A percentile compares a stretch with the other conserved stretches of the same genome.
phyloP scores from a whole-genome alignment of 2,329 filamentous ascomycete species.

The Diaporthe sp. region DNA sequence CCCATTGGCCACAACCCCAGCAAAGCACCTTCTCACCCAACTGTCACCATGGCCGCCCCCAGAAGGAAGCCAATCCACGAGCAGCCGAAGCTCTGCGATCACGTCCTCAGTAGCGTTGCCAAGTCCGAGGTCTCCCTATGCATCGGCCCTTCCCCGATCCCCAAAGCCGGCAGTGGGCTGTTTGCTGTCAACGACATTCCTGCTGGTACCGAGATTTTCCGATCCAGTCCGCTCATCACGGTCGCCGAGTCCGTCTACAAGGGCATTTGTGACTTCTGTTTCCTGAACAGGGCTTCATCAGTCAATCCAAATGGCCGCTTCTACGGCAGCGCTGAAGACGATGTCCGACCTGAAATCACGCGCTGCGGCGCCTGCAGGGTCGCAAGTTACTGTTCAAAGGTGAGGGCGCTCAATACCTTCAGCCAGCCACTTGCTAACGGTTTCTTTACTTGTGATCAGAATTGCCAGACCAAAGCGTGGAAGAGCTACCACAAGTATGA shows the following conservation, averaged over 20 bases:
- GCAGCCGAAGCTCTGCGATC: slow-evolving; percentile 35
- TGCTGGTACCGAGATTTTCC: slow-evolving; percentile 48
- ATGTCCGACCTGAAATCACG: slow-evolving; percentile 18
- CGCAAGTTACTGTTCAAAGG: slow-evolving; percentile 49
- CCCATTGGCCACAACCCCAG: neutral
- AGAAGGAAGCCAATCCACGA: slow-evolving; percentile 28
- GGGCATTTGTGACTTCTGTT: slow-evolving; percentile 49
- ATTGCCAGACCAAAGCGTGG: slow-evolving; percentile 50
- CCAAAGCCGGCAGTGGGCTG: slow-evolving; percentile 47
- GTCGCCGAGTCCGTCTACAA: slow-evolving; percentile 41
- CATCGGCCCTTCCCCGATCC: slow-evolving; percentile 42
- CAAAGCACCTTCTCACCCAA: neutral
- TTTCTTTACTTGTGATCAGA: slow-evolving; percentile 36
- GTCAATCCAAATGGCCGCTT: slow-evolving; percentile 37
- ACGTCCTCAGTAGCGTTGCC: slow-evolving; percentile 29
- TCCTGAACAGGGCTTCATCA: slow-evolving; percentile 40
- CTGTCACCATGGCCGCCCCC: slow-evolving; percentile 25
- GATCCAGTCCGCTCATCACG: slow-evolving; percentile 42
- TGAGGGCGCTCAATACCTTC: slow-evolving; percentile 22
- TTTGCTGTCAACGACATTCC: slow-evolving; percentile 43
- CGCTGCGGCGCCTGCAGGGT: slow-evolving; percentile 47
- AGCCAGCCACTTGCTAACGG: neutral
- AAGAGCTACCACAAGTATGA: slow-evolving; percentile 50
- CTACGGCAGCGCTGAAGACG: slow-evolving; percentile 8
- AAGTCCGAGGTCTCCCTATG: slow-evolving; percentile 11